These are phyloP conservation scores for Cladophialophora carrionii DNA, from an alignment of 2,329 filamentous ascomycete genomes.

Conservation along the genomic window DNA sequence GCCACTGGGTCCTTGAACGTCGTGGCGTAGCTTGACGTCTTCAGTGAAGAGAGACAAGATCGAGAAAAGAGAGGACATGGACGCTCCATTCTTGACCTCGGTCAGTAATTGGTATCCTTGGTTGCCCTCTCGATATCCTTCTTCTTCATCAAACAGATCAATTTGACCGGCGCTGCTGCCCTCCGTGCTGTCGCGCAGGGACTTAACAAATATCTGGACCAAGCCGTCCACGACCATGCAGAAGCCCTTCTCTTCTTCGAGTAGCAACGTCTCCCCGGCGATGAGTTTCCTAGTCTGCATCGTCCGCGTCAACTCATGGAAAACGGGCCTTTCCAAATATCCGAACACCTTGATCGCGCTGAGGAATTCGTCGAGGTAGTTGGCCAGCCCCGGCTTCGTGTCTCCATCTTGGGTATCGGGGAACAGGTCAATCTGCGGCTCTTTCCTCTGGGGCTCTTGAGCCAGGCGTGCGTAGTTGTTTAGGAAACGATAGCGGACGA, in stretches of 20 bases:
- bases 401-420: slow-evolving; percentile 89
- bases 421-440: slow-evolving; percentile 92
- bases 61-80: slow-evolving; percentile 97
- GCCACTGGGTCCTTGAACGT: slow-evolving; percentile 48
- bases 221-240: slow-evolving; percentile 95
- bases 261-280: slow-evolving; percentile 88
- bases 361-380: slow-evolving; percentile 95
- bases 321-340: slow-evolving; percentile 92
- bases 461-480: slow-evolving; percentile 96
- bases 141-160: slow-evolving; percentile 70
- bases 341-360: slow-evolving; percentile 99
- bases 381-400: slow-evolving; percentile 87
- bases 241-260: slow-evolving; percentile 98
- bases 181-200: slow-evolving; percentile 58
- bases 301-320: slow-evolving; percentile 93
- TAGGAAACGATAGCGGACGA: slow-evolving; percentile 90
- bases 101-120: slow-evolving; percentile 94
- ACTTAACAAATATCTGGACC: slow-evolving; percentile 98
- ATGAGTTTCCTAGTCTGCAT: slow-evolving; percentile 98
- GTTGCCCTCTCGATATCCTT: slow-evolving; percentile 62
- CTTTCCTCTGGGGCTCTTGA: slow-evolving; percentile 91
- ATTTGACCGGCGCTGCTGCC: slow-evolving; percentile 47
- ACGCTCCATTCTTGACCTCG: slow-evolving; percentile 95
- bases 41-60: slow-evolving; percentile 97
- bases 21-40: slow-evolving; percentile 77